Base-by-base conservation (phyloP, 2,329 filamentous ascomycete species). In the Fusarium sterilihyphosum region DNA sequence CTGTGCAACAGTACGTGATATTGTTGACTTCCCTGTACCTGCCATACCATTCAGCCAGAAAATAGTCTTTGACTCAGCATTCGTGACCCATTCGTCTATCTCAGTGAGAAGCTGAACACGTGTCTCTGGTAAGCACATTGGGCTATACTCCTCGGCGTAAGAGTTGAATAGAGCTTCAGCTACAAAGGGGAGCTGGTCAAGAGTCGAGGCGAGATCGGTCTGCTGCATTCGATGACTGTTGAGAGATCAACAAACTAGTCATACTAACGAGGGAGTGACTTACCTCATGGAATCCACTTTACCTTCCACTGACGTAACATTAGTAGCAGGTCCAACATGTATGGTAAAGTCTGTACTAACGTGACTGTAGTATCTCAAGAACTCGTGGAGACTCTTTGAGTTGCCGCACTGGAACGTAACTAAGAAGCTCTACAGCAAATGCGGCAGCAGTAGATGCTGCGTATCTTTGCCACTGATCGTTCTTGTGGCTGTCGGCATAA, bases 351-450 rank as follows among this genome's bases (percentile, higher is more conserved):
- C 20, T 11, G 26, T 18, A 57, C 70, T 52, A 35, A 66, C 35
- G 35, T 61, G 31, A 54, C 9, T n/a, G 17, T 0, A 41, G 4
- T 20, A 20, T 18, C 14, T 73, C 18, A 16, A 53, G 29, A 91
- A 90, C 68, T 77, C 90, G 14, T 91, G 88, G 88, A 89, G 92
- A 79, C 89, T 90, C 8, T 90, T 84, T 82, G 81, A 92, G 24
- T 89, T 92, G 79, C 70, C 83, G 29, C 10, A 14, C 35, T 5
- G 52, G 50, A n/a, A 50, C 57, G n/a, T 52, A 5, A 5, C 26
- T 5, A 3, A 61, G 13, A 37, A 76, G 20, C 5, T 65, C 62
- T 1, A 11, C 38, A 0, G 46, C 38, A 10, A 52, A 62, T 18
- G 57, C 57, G 1, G 57, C 38, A 8, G 57, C 62, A 1, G 57